Base-by-base conservation (phyloP, 805 yeast species). In the Myxozyma nipponensis region DNA sequence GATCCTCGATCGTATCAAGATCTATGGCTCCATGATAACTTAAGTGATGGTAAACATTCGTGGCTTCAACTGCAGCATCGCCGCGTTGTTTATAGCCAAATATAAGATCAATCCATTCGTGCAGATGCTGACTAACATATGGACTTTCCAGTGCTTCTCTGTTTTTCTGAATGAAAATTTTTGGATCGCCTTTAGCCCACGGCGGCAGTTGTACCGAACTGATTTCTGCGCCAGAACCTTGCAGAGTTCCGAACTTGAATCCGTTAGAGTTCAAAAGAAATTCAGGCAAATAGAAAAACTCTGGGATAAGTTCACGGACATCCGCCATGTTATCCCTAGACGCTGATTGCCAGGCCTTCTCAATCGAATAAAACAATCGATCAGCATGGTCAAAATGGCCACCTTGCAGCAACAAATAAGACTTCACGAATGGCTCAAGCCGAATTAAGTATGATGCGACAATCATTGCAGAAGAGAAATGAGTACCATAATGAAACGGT, bases 381-480 rank as follows among this genome's bases (percentile, higher is more conserved):
- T 88, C 96, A 0, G 95, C 91, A 61, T 84, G 95, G 56, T 88
- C 96, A 70, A 88, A 86, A 49, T 78, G 82, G 0, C 95, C 95
- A 10, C 93, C 96, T 70, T 88, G 96, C 5, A 89, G 68, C 18
- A 86, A 63, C 38, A 86, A 66, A 61, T 84, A 87, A 0, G 95
- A 83, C 46, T 84, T 86, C 1, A 84, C 91, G 66, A 81, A 86
- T 0, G 96, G 96, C 55, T 82, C 77, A 23, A 88, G 60, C 43
- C 96, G 72, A 35, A 88, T 86, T 56, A 88, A 66, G 59, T 77
- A 88, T 0, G 93, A 84, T 0, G 95, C 77, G 1, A 87, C 95
- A 62, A 88, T 87, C 96, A 88, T 89, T 0, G 96, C 95, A 0
- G 95, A 86, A 0, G 95, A 87, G 63, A 88, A 88, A 65, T 88